A percentile compares a stretch with the other conserved stretches of the same genome.
phyloP scores from a whole-genome alignment of 495 filamentous ascomycete species.

The Mycothermus thermophilus region DNA sequence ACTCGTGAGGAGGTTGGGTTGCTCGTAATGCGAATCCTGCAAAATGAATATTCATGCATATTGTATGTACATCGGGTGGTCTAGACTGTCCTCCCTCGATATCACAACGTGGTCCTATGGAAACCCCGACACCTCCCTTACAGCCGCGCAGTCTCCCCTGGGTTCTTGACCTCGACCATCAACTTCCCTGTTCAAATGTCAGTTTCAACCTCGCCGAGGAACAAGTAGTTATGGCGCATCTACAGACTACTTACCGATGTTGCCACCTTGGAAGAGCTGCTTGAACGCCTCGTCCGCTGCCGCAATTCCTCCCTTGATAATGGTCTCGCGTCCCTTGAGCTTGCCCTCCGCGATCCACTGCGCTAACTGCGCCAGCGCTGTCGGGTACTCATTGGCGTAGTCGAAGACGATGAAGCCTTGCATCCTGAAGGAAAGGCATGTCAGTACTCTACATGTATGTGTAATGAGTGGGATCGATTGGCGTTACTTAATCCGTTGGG shows the following conservation, averaged over 20 bases:
- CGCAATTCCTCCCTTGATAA: slow-evolving; percentile 40
- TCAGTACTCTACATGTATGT: too few relatives aligned
- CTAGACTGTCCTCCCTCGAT: too few relatives aligned
- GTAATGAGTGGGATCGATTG: neutral
- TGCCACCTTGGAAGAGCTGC: slow-evolving; percentile 40
- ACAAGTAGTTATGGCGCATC: neutral
- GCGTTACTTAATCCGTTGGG: slow-evolving; percentile 21
- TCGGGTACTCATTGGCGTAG: slow-evolving; percentile 24
- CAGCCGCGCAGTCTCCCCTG: slow-evolving; percentile 11
- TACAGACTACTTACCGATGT: slow-evolving; percentile 31
- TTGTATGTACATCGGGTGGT: too few relatives aligned
- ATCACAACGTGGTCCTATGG: too few relatives aligned
- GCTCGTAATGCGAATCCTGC: too few relatives aligned
- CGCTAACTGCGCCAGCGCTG: slow-evolving; percentile 33
- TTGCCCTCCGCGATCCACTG: slow-evolving; percentile 41
- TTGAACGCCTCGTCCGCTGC: slow-evolving; percentile 36
- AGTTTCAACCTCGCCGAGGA: neutral
- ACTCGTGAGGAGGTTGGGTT: too few relatives aligned
- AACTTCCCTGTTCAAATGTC: slow-evolving; percentile 13
- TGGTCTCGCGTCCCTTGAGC: slow-evolving; percentile 41
- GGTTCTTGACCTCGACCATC: slow-evolving; percentile 19
- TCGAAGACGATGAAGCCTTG: slow-evolving; percentile 53
- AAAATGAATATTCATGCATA: too few relatives aligned
- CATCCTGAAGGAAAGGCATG: slow-evolving; percentile 22
- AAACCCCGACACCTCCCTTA: neutral